Conservation (phyloP, 2,329 filamentous ascomycete species). For the Raffaelea ambrosiae region DNA sequence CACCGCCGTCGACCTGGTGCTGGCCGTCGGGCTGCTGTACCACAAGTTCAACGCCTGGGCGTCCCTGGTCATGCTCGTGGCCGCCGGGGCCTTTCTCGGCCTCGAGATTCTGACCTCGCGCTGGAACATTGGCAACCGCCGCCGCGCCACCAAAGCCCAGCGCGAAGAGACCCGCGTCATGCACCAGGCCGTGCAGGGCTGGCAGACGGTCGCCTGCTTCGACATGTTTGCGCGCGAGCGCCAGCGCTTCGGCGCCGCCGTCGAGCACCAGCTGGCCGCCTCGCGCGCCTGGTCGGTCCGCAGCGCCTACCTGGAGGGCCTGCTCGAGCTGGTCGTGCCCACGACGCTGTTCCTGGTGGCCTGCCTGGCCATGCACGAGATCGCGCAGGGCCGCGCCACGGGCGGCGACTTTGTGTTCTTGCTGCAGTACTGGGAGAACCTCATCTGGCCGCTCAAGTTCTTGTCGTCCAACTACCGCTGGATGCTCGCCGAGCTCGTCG, state of each 20-base stretch:
- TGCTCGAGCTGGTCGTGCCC: not conserved
- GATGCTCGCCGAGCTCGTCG: not conserved
- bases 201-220: not conserved
- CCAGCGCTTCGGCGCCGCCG: not conserved
- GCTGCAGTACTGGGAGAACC: not conserved
- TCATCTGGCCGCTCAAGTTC: not conserved
- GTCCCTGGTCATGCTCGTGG: too few relatives aligned
- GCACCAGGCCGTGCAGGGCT: not conserved
- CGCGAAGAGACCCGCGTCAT: not conserved
- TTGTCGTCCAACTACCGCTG: not conserved
- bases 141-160: not conserved
- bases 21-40: not conserved
- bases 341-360: not conserved
- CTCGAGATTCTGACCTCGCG: too few relatives aligned
- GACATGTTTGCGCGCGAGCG: not conserved
- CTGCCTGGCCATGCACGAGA: not conserved
- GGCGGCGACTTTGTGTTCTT: not conserved
- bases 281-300: not conserved
- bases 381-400: not conserved
- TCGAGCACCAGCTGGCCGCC: not conserved
- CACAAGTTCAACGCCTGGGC: not conserved
- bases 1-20: not conserved
- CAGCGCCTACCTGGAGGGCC: not conserved
- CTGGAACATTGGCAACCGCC: too few relatives aligned
- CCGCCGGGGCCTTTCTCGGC: too few relatives aligned